phyloP scores from a whole-genome alignment of 2,329 filamentous ascomycete genomes.

The Hypoxylon rubiginosum region DNA sequence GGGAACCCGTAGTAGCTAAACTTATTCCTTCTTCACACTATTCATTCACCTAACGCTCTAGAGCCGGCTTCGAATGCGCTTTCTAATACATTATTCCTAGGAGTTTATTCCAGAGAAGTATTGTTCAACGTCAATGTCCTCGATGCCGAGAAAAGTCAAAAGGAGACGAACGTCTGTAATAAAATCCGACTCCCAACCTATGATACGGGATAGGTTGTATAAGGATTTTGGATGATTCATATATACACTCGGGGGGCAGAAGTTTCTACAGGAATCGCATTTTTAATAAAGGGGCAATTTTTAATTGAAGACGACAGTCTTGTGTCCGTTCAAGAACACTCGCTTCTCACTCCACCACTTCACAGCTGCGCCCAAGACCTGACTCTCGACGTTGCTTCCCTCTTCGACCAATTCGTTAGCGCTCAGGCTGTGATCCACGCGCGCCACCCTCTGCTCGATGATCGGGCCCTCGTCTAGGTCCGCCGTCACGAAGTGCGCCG shows the following conservation, averaged over 20 bases:
- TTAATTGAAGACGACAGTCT: constrained; percentile 81
- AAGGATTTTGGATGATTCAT: not conserved
- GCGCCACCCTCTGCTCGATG: constrained; percentile 84
- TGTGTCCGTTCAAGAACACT: constrained; percentile 82
- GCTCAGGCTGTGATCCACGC: constrained; percentile 82
- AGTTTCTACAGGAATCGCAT: not conserved
- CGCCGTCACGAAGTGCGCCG: constrained; percentile 87
- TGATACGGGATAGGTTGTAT: not conserved
- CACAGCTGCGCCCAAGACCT: constrained; percentile 83
- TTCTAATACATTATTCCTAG: not conserved
- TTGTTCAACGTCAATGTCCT: not conserved
- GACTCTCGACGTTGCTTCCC: constrained; percentile 86
- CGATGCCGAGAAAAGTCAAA: not conserved
- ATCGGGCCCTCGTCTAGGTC: constrained; percentile 90
- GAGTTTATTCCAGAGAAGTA: not conserved
- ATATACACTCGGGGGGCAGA: not conserved
- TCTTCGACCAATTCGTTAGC: constrained; percentile 83
- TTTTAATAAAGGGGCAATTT: not conserved
- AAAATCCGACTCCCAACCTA: not conserved
- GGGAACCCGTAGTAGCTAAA: constrained; percentile 4
- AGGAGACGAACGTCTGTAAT: not conserved
- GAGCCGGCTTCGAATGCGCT: constrained; percentile 5
- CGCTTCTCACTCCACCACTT: constrained; percentile 86
- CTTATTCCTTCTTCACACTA: constrained; percentile 3
- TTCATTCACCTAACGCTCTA: not conserved